Conservation (phyloP, 2,329 filamentous ascomycete genomes). For the Microsporum audouinii region DNA sequence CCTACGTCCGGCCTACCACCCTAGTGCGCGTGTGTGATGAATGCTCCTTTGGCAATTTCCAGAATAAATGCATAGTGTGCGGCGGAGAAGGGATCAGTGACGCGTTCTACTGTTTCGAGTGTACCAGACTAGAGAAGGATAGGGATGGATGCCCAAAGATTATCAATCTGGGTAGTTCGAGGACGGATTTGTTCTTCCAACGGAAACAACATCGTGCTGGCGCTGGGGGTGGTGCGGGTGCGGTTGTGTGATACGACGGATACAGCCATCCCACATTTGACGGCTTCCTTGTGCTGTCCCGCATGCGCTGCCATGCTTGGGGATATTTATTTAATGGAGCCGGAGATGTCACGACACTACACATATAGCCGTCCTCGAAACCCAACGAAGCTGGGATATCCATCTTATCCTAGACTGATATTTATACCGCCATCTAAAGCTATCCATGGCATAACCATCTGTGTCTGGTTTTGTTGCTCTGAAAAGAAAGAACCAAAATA, state of each 20-base stretch:
- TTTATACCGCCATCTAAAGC: background rate
- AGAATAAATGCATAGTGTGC: constrained; percentile 99
- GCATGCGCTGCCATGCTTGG: background rate
- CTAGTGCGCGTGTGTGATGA: constrained; percentile 98
- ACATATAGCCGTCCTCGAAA: background rate
- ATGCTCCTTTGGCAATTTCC: constrained; percentile 98
- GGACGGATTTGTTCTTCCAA: constrained; percentile 79
- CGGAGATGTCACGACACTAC: background rate
- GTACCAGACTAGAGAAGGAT: constrained; percentile 91
- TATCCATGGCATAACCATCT: background rate
- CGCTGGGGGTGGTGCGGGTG: background rate
- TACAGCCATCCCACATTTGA: background rate
- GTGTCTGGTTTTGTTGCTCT: background rate
- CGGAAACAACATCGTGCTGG: constrained; percentile 43
- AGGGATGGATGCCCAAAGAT: constrained; percentile 98
- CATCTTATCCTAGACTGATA: background rate
- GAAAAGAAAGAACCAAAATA: background rate
- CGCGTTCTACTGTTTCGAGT: constrained; percentile 99
- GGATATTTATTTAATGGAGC: background rate
- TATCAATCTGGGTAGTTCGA: constrained; percentile 89
- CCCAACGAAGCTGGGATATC: background rate
- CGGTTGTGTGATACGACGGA: background rate
- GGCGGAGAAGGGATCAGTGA: constrained; percentile 96
- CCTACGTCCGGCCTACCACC: constrained; percentile 94
- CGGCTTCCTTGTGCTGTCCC: background rate